These are phyloP conservation scores for Eucalyptus cloeziana DNA, from an alignment of 345 rosid species.

Conservation along the genomic window DNA sequence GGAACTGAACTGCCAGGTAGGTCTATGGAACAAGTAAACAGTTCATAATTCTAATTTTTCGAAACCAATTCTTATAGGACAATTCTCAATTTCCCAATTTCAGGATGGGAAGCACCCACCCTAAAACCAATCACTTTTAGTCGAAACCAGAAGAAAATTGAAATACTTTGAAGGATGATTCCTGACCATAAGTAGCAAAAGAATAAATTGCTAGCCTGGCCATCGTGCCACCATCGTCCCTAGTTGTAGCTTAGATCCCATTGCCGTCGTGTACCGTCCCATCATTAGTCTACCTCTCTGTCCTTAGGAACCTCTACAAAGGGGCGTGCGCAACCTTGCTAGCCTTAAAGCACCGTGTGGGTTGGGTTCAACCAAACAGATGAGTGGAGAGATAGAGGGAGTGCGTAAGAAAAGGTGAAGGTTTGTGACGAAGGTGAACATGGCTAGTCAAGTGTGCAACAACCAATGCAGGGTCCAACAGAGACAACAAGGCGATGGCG, in stretches of 20 bases:
- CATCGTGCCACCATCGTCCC: not conserved
- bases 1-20: rapidly evolving
- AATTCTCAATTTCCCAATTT: too few species aligned
- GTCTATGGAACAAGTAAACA: too few species aligned
- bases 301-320: too few species aligned
- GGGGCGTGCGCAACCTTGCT: not conserved
- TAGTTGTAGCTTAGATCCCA: not conserved
- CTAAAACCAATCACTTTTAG: too few species aligned
- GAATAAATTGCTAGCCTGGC: not conserved
- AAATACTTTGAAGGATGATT: not conserved
- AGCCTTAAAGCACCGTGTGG: not conserved
- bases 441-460: not conserved
- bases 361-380: not conserved
- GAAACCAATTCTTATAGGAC: rapidly evolving
- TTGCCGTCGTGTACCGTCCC: not conserved
- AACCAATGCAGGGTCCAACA: not conserved
- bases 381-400: not conserved
- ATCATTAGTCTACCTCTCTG: too few species aligned
- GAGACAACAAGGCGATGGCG: not conserved
- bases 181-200: not conserved
- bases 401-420: not conserved
- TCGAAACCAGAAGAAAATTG: not conserved
- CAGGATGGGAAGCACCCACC: too few species aligned
- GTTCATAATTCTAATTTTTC: rapidly evolving
- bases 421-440: not conserved